Conservation (phyloP, 2,329 filamentous ascomycete species). For the Aspergillus floridensis region DNA sequence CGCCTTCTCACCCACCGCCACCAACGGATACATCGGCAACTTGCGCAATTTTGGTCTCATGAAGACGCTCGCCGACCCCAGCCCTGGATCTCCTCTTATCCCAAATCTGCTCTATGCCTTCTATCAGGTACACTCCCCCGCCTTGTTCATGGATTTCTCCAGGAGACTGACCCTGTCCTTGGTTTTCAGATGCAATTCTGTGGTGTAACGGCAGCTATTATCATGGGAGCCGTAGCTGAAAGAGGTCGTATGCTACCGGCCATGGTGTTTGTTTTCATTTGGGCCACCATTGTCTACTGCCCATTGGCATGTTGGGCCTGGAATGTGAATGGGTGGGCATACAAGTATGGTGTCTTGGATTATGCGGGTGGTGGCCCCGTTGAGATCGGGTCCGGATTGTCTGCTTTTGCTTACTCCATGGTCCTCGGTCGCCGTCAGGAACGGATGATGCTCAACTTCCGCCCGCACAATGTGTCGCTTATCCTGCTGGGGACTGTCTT, state of each 20-base stretch:
- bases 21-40: constrained; percentile 89
- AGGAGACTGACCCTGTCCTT: background rate
- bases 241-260: constrained; percentile 87
- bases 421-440: constrained; percentile 94
- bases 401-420: constrained; percentile 91
- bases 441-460: constrained; percentile 99
- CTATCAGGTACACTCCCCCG: constrained; percentile 64
- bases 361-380: constrained; percentile 96
- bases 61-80: constrained; percentile 79
- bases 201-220: constrained; percentile 84
- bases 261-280: constrained; percentile 94
- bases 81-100: constrained; percentile 81
- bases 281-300: constrained; percentile 97
- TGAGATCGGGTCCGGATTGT: constrained; percentile 92
- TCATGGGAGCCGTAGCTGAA: constrained; percentile 89
- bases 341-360: constrained; percentile 86
- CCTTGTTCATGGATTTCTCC: no score
- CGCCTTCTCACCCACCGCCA: constrained; percentile 78
- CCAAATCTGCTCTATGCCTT: constrained; percentile 90
- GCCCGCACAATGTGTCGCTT: constrained; percentile 95
- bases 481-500: constrained; percentile 94
- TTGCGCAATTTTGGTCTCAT: constrained; percentile 83
- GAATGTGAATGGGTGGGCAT: constrained; percentile 93
- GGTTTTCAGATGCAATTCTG: constrained; percentile 85
- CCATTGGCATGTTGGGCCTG: constrained; percentile 95